Base-by-base conservation (phyloP, 2,329 filamentous ascomycete genomes). In the Fusarium guadeloupense region DNA sequence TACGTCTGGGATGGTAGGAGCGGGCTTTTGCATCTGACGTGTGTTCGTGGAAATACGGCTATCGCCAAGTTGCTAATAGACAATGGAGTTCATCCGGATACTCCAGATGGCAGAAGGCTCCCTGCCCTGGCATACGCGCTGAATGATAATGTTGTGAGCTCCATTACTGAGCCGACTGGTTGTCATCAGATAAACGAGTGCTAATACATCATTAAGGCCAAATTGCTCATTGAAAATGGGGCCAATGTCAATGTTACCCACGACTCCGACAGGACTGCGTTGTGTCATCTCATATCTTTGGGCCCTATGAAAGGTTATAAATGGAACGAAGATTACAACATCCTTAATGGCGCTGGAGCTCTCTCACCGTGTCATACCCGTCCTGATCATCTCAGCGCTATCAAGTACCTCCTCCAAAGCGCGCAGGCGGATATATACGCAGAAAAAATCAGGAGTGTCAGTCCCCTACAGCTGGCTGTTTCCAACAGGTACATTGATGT, bases 1-100 rank as follows among this genome's bases (percentile, higher is more conserved):
- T 58, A 58, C 20, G n/a, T 64, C 20, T 64, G 48, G 53, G 52
- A 39, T 19, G 30, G 40, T 4, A 35, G 25, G 12, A 60, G 49
- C 9, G 39, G 46, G 16, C 63, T 66, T 17, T 40, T 66, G 31
- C 62, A 66, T 25, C 19, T 66, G 19, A 40, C 62, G 9, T 66
- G 62, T 14, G 23, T 66, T n/a, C 54, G 59, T 13, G 62, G 62
- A 8, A 66, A 66, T n/a, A 64, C 54, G 12, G 54, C 59, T 2
- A 33, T 66, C 19, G 54, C 28, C 3, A 41, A 53, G 12, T 21
- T 64, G 12, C 40, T 66, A 23, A 41, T 66, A 8, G 31, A 42
- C 3, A 53, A 30, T 0, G 62, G 59, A 6, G 28, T 33, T 20
- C 34, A 50, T 4, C 49, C 47, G 8, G 40, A 66, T 49, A 20